Evolutionary conservation across 768 basidiomycete species (phyloP), one percentile per base, ranked within the genome.

Genomic region (Grammothele lineata): DNA sequence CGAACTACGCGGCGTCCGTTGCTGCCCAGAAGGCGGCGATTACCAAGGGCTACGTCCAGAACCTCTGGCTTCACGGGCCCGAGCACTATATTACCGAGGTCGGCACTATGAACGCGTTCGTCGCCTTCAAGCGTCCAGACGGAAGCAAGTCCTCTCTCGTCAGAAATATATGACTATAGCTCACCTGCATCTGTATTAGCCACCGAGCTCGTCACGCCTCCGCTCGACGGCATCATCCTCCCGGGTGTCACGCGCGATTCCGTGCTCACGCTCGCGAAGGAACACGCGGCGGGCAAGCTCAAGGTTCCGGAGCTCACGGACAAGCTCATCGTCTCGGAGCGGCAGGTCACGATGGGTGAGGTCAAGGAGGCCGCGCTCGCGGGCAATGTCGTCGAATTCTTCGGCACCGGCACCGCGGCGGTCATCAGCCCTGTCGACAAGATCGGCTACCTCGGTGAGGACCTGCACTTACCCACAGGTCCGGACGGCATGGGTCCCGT

Each of bases 81-180:
- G 71, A 76, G 41, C 71, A 76, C 52, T 61, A 70, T 51, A 57
- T 77, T 40, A 80, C 76, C 3, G 78, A 77, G 62, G 91, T 92
- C 34, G 92, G 92, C 34, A 92, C 91, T 1, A 94, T 94, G 92
- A 95, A 95, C 66, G 67, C 92, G 63, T 94, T 94, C 51, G 80
- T 85, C 36, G 88, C 84, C 3, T 81, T 93, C 66, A 80, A 77
- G 62, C 76, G 73, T 18, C 74, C 78, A 17, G 78, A 87, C 57
- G 87, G 87, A 39, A 70, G 85, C 82, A 43, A 48, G 73, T 51
- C 35, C 32, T 10, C 22, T n/a, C 21, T 27, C 18, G 2, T 15
- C 37, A 12, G 24, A 17, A 27, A 5, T 3, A 5, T 21, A 10
- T 24, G 22, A n/a, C 37, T 11, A 8, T 8, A 11, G 14, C 39